Evolutionary conservation across 805 yeast genomes (phyloP).

Genomic region (Ogataea chonburiensis): DNA sequence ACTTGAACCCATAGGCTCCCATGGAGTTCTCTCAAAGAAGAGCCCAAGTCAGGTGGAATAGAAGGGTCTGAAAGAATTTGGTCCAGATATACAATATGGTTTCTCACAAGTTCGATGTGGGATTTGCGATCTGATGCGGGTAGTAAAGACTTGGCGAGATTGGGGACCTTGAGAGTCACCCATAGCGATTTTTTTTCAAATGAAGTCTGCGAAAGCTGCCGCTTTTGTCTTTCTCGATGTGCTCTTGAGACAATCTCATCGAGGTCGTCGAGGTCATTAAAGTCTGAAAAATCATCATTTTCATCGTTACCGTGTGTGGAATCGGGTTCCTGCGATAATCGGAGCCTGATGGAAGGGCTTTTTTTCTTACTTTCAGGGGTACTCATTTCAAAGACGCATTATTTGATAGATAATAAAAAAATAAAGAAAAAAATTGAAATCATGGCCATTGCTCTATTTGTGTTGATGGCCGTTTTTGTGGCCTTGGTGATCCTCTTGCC

Average conservation of each 20-base stretch:
- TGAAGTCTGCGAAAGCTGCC: background rate
- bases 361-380: background rate
- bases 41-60: constrained; percentile 12
- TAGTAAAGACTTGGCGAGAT: background rate
- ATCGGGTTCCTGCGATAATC: constrained; percentile 4
- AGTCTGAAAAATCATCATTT: constrained; percentile 13
- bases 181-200: constrained; percentile 3
- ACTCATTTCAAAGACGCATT: constrained; percentile 2
- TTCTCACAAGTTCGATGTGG: constrained; percentile 9
- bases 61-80: constrained; percentile 13
- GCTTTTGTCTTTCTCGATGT: constrained; percentile 11
- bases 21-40: constrained; percentile 10
- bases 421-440: background rate
- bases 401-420: constrained; percentile 1
- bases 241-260: constrained; percentile 20
- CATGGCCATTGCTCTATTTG: constrained; percentile 19
- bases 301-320: background rate
- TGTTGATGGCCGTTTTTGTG: constrained; percentile 23
- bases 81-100: constrained; percentile 8
- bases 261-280: constrained; percentile 14
- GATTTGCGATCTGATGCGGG: constrained; percentile 1
- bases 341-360: constrained; percentile 3
- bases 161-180: constrained; percentile 16
- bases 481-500: constrained; percentile 28
- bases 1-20: constrained; percentile 13